Conservation (phyloP, 768 basidiomycete genomes). For the Suillus cothurnatus region DNA sequence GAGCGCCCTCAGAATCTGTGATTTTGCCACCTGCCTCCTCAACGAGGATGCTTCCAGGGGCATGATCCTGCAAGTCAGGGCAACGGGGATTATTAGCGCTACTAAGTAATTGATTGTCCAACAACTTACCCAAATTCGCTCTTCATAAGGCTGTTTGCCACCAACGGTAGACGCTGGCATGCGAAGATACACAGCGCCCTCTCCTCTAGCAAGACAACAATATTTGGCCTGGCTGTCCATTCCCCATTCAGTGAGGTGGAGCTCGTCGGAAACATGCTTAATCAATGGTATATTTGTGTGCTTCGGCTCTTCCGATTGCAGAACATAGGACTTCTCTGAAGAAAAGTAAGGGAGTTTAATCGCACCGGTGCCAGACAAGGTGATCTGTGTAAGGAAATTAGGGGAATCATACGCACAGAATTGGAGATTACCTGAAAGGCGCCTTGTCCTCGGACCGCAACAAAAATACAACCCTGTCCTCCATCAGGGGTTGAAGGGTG, state of each 20-base stretch:
- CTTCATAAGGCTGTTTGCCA: slow-evolving; percentile 60
- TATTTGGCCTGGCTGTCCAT: slow-evolving; percentile 99
- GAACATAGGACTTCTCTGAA: slow-evolving; percentile 58
- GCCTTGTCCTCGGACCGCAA: slow-evolving; percentile 86
- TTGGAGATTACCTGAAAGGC: slow-evolving; percentile 59
- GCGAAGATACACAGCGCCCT: slow-evolving; percentile 80
- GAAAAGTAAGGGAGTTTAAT: slow-evolving; percentile 39
- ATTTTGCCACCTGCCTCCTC: slow-evolving; percentile 90
- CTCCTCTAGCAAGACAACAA: slow-evolving; percentile 79
- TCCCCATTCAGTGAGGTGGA: slow-evolving; percentile 63
- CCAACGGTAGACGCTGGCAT: slow-evolving; percentile 64
- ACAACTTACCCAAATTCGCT: slow-evolving; percentile 90
- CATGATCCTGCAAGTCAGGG: slow-evolving; percentile 69
- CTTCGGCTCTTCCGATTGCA: slow-evolving; percentile 91
- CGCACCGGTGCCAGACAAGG: slow-evolving; percentile 46
- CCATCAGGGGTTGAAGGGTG: slow-evolving; percentile 53
- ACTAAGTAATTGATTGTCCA: neutral
- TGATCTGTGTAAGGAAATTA: slow-evolving; percentile 39
- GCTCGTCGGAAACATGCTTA: slow-evolving; percentile 63
- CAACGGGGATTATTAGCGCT: neutral
- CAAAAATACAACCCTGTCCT: slow-evolving; percentile 78
- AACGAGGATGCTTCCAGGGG: slow-evolving; percentile 81
- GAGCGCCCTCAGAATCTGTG: slow-evolving; percentile 76
- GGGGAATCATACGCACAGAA: neutral
- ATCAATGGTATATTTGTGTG: slow-evolving; percentile 92